Evolutionary conservation across 805 yeast species (phyloP), one percentile per base, ranked within the genome.

Genomic region (Schizosaccharomyces lindneri): DNA sequence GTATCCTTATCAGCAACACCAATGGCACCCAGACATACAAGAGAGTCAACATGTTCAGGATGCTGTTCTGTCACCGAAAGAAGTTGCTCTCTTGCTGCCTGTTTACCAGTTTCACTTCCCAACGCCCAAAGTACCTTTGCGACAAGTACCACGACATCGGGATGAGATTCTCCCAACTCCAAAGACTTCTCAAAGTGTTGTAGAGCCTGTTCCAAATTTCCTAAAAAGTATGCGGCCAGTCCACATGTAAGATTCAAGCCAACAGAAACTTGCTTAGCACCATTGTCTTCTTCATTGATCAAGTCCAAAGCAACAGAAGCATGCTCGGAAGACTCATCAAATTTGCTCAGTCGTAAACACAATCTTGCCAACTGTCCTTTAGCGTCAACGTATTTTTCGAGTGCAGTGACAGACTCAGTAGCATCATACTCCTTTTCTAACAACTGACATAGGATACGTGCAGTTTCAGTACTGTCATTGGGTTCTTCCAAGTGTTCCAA

Each of bases 81-180:
- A 55, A 90, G 71, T 70, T 87, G 95, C 66, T 88, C 95, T 59
- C 85, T 68, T 0, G 97, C 95, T 0, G 88, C 89, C 64, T 81
- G 84, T 63, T 81, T 82, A 0, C 93, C 81, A 4, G 85, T 93
- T n/a, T 78, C 81, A 0, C 81, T 78, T n/a, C 81, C 84, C 62
- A 79, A 79, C 1, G 87, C 86, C 73, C 83, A 84, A 60, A 93
- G 74, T 0, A 89, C 84, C 68, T 88, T 95, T 0, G 93, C 80
- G 24, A 87, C 77, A 36, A 90, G 71, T 5, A 83, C 79, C 17
- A 87, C 81, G n/a, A 87, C 76, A 64, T 83, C 78, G 64, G 78
- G 81, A 4, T 84, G 80, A 60, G 79, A 81, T 4, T 79, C 78
- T 29, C 83, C 77, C 1, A 71, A 67, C 31, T 73, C 76, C 57